A percentile compares a stretch with the other conserved stretches of the same genome.
These are phyloP conservation scores for Solanum ahanhuiri DNA, from an alignment of 257 asterid genomes.

Conservation along the genomic window DNA sequence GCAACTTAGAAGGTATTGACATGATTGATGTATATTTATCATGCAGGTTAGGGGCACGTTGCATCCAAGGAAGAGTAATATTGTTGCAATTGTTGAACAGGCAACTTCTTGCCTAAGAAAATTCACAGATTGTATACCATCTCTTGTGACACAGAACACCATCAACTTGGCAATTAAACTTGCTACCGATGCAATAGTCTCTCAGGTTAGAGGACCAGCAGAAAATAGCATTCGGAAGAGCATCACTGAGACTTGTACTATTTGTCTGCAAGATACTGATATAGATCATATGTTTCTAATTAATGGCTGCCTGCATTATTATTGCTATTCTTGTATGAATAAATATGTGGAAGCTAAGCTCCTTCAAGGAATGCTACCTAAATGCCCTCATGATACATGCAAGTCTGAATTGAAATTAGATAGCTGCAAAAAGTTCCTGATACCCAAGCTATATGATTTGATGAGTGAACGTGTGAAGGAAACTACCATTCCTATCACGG, in stretches of 20 bases:
- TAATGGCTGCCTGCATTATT: conserved; percentile 37
- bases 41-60: conserved; percentile 37
- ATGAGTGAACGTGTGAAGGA: conserved; percentile 23
- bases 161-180: not conserved
- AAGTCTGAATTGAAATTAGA: conserved; percentile 6
- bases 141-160: not conserved
- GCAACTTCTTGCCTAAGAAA: conserved; percentile 12
- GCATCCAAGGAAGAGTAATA: not conserved
- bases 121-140: not conserved
- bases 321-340: conserved; percentile 45
- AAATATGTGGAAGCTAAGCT: conserved; percentile 40
- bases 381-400: conserved; percentile 27
- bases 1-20: not conserved
- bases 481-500: conserved; percentile 14
- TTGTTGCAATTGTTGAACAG: conserved; percentile 22
- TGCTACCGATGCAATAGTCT: conserved; percentile 10
- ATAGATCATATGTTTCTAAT: conserved; percentile 28
- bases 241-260: conserved; percentile 25
- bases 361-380: conserved; percentile 26
- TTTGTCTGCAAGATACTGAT: conserved; percentile 39
- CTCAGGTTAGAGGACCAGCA: conserved; percentile 14
- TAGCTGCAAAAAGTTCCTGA: conserved; percentile 16
- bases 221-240: conserved; percentile 8
- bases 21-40: not conserved
- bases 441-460: conserved; percentile 4